phyloP scores from a whole-genome alignment of 1,139 yeast genomes.

The Lodderomyces beijingensis region DNA sequence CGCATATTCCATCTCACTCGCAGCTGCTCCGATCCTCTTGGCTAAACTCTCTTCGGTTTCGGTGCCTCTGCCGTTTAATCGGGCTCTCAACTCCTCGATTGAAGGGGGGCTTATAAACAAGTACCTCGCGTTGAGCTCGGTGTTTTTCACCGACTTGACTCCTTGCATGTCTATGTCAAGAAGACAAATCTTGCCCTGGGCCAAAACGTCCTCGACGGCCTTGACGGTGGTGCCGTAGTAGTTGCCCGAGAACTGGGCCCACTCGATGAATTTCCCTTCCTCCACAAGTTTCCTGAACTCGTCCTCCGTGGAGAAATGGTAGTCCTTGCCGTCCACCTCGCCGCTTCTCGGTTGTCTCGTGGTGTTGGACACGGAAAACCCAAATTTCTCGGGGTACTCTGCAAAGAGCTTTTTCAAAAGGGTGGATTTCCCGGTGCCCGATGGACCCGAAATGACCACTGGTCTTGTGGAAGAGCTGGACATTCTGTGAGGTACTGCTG shows the following conservation, averaged over 20 bases:
- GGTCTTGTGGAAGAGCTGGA: constrained; percentile 44
- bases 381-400: constrained; percentile 84
- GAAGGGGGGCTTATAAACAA: constrained; percentile 93
- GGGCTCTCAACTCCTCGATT: constrained; percentile 62
- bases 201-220: constrained; percentile 74
- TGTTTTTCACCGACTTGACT: constrained; percentile 81
- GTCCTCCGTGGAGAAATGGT: constrained; percentile 78
- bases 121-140: constrained; percentile 78
- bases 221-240: constrained; percentile 90
- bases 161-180: constrained; percentile 99
- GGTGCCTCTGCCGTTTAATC: constrained; percentile 89
- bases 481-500: too few relatives aligned
- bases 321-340: constrained; percentile 84
- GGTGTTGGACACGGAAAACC: constrained; percentile 92
- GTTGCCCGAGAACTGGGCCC: constrained; percentile 98
- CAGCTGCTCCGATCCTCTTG: constrained; percentile 82
- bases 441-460: constrained; percentile 93
- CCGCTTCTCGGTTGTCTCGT: constrained; percentile 91
- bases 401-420: constrained; percentile 82
- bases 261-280: constrained; percentile 78
- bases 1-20: constrained; percentile 83
- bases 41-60: constrained; percentile 81
- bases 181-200: constrained; percentile 68
- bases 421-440: constrained; percentile 96
- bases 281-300: constrained; percentile 73